Percentiles rank a stretch among this genome's conserved stretches.
phyloP scores from a whole-genome alignment of 108 stramenopile genomes.

The Cyclotella baltica region DNA sequence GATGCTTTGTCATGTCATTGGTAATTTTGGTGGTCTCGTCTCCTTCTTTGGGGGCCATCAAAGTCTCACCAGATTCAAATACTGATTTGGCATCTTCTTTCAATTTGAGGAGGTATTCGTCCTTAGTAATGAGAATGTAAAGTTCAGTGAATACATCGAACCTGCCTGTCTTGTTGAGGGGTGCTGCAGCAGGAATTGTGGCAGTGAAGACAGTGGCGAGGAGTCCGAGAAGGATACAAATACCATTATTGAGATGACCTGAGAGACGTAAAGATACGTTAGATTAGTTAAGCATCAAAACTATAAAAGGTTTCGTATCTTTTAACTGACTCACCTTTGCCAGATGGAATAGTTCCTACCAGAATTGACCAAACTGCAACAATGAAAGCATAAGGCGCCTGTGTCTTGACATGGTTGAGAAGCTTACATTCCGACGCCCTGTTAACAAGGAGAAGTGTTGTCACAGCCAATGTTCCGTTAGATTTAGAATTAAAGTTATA shows the following conservation, averaged over 20 bases:
- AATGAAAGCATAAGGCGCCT: constrained; percentile 71
- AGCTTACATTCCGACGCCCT: constrained; percentile 66
- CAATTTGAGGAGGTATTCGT: constrained; percentile 12
- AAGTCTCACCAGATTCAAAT: constrained; percentile 33
- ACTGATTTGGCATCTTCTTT: constrained; percentile 23
- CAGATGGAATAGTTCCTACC: constrained; percentile 56
- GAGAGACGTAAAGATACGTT: too few relatives aligned
- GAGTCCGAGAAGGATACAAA: constrained; percentile 39
- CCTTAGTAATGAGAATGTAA: constrained; percentile 27
- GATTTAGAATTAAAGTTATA: too few relatives aligned
- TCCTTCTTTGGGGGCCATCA: not conserved
- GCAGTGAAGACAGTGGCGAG: constrained; percentile 30
- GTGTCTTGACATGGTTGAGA: constrained; percentile 69
- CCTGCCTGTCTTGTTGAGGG: constrained; percentile 51
- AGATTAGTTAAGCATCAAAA: too few relatives aligned
- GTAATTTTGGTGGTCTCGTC: not conserved
- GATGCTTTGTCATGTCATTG: constrained; percentile 2
- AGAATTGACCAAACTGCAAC: constrained; percentile 51
- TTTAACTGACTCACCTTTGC: constrained; percentile 22
- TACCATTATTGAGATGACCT: constrained; percentile 31
- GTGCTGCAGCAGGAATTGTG: constrained; percentile 20
- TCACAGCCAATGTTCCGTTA: too few relatives aligned
- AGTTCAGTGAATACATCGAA: constrained; percentile 47
- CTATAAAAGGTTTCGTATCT: too few relatives aligned
- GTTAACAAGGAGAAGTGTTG: too few relatives aligned